Evolutionary conservation across 257 asterid genomes (phyloP).

Genomic region (Mentha longifolia): DNA sequence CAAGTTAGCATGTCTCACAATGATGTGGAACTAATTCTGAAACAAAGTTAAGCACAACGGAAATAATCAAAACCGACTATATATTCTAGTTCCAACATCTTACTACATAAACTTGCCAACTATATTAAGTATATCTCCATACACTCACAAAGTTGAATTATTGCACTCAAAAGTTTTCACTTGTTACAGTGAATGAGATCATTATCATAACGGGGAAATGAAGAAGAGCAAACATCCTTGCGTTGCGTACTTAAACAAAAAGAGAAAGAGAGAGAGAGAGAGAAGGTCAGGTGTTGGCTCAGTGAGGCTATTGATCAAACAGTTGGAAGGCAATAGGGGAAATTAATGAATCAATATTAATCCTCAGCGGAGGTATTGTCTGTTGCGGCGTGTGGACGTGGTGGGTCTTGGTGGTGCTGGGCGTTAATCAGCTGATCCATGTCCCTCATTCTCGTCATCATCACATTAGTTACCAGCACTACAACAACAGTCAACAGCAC

Average conservation of each 20-base stretch:
- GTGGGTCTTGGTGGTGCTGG: constrained; percentile 37
- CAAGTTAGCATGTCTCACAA: too few species aligned
- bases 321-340: constrained; percentile 18
- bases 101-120: too few species aligned
- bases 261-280: not conserved
- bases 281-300: not conserved
- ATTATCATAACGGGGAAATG: not conserved
- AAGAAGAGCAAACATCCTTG: not conserved
- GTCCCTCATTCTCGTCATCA: constrained; percentile 62
- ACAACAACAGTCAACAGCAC: not conserved
- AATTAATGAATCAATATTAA: not conserved
- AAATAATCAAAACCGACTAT: too few species aligned
- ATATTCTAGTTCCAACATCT: too few species aligned
- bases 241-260: not conserved
- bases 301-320: constrained; percentile 39
- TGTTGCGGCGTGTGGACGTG: constrained; percentile 27
- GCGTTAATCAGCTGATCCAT: constrained; percentile 57
- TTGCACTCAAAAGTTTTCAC: not conserved
- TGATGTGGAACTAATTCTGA: too few species aligned
- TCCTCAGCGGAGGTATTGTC: not conserved
- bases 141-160: not conserved
- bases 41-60: too few species aligned
- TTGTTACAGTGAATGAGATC: not conserved
- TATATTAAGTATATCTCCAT: too few species aligned
- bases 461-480: constrained; percentile 69